Base-by-base conservation (phyloP, 2,329 filamentous ascomycete species). In the Aspergillus ruber region DNA sequence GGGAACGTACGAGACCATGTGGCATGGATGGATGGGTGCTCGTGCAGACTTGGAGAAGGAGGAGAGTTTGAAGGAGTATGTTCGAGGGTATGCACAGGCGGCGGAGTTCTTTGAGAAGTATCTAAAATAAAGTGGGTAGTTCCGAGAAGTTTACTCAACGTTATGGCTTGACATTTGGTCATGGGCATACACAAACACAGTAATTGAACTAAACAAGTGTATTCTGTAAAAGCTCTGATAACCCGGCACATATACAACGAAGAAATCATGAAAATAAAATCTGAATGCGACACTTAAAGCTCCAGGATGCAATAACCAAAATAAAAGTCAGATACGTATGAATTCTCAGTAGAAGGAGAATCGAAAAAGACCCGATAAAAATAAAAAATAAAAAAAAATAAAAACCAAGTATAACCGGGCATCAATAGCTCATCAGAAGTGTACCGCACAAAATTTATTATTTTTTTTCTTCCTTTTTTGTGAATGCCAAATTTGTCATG, bases 21-120 rank as follows among this genome's bases (percentile, higher is more conserved):
- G 83, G 60, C 84, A 88, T 66, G 84, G 84, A 40, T 88, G 83
- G 83, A 88, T 87, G 84, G 82, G 80, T 1, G 83, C 84, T 1
- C 77, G 83, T 21, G 74, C 78, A 0, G 70, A 86, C 58, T 68
- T 87, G 25, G 71, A 74, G 29, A 71, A 84, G 42, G 68, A 73
- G 43, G 69, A 67, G 39, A 75, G 74, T 38, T 77, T 81, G 60
- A 79, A 77, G 65, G 75, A 78, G 54, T 83, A 84, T 69, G 84
- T 83, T 52, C 72, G 74, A 42, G 76, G 83, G 42, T 62, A 56
- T 46, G 50, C 45, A 2, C 52, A 58, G 39, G 9, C 61, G 25
- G 57, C 51, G 3, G 56, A 53, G 4, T 63, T 62, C 46, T 60
- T 63, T 17, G 58, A 61, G 39, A 56, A 52, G 43, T 45, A 59